Evolutionary conservation across 345 rosid genomes (phyloP), one percentile per base, ranked within the genome.

Genomic region (Gossypium anomalum): DNA sequence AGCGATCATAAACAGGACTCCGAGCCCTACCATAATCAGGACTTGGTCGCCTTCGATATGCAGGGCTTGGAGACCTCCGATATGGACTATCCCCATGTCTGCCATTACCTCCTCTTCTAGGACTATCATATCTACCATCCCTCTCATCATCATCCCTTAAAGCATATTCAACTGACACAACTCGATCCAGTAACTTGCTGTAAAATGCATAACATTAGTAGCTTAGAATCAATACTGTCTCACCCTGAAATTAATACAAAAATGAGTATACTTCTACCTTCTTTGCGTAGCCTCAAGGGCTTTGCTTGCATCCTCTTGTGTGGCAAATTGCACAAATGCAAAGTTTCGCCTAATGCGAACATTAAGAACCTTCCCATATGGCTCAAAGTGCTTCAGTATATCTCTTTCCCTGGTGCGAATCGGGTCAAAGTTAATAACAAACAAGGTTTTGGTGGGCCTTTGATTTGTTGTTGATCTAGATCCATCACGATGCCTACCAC

Each of bases 361-460:
- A 80, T 85, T 81, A 57, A 86, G 81, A 70, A 93, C 87, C 84
- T 87, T 86, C 69, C 92, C 98, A 80, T 88, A 93, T 17, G 90
- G 83, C 61, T 93, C 97, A 83, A 92, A 93, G 77, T 92, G 98
- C 55, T 85, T 86, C 77, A 81, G 80, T 22, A 92, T 88, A 80
- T 93, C 96, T 19, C 89, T 89, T 48, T 86, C 92, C 74, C 89
- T 88, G 13, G 93, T 91, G 62, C 83, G 88, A 49, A 83, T 74
- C 25, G 97, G 97, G 81, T 92, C 95, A 59, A 90, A 90, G 83
- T 93, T 92, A 73, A 93, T 92, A 17, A 89, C 94, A 82, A 93
- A 93, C 82, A 92, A 88, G 27, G 96, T 93, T 79, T 89, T 92
- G 1, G 98, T 92, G 16, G 96, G 98, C 83, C 93, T 89, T 82